Conservation (phyloP, 441 rosid genomes). For the Erysimum pusillum region DNA sequence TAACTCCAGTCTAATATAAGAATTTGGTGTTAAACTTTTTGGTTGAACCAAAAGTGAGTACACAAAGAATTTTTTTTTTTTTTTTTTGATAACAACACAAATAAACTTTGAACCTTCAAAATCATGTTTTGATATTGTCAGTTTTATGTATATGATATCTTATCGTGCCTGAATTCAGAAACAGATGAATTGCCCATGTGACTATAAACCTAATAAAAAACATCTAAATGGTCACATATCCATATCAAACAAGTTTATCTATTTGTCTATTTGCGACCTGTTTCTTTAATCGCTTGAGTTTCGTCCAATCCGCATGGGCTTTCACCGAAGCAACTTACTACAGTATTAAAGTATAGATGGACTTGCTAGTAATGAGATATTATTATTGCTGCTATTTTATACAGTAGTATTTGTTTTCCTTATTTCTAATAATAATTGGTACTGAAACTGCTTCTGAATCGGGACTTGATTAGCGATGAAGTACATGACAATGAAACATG, state of each 20-base stretch:
- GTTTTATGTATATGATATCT: slow-evolving; percentile 31
- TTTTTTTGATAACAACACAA: no score
- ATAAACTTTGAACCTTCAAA: not conserved
- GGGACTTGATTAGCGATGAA: slow-evolving; percentile 10
- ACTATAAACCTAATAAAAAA: not conserved
- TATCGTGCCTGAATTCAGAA: slow-evolving; percentile 32
- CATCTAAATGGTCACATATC: not conserved
- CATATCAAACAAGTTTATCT: not conserved
- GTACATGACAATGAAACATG: slow-evolving; percentile 37
- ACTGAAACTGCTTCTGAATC: slow-evolving; percentile 34
- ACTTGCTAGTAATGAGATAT: not conserved
- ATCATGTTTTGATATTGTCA: slow-evolving; percentile 5
- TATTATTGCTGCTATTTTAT: not conserved
- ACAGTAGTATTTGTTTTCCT: no score
- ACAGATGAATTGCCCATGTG: not conserved
- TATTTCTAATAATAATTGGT: no score
- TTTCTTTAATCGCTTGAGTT: not conserved
- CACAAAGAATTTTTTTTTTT: no score
- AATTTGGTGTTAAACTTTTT: not conserved
- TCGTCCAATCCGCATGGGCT: slow-evolving; percentile 5
- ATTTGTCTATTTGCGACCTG: not conserved
- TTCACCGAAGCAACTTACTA: not conserved
- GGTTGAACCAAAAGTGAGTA: not conserved
- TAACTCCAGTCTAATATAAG: not conserved
- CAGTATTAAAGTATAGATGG: not conserved